Percentiles rank a stretch among this genome's conserved stretches.
phyloP scores from a whole-genome alignment of 2,329 filamentous ascomycete genomes.

The Lanzia echinophila region DNA sequence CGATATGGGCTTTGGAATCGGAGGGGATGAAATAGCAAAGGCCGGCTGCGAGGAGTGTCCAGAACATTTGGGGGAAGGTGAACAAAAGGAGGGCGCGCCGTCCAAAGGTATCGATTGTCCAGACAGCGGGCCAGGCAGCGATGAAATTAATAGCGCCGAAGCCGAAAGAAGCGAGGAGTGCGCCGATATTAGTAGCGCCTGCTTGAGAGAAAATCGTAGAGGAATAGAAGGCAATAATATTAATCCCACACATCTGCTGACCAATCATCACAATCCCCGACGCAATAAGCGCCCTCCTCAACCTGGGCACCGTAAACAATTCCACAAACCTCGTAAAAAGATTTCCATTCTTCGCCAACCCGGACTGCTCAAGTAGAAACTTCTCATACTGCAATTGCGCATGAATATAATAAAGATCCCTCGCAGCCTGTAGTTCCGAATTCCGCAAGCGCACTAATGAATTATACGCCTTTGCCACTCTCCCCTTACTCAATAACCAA shows the following conservation, averaged over 20 bases:
- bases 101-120: slow-evolving; percentile 61
- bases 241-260: slow-evolving; percentile 39
- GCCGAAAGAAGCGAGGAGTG: slow-evolving; percentile 56
- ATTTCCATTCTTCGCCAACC: slow-evolving; percentile 32
- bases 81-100: slow-evolving; percentile 55
- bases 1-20: slow-evolving; percentile 39
- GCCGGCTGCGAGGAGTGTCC: slow-evolving; percentile 58
- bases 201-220: slow-evolving; percentile 55
- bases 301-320: slow-evolving; percentile 62
- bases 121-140: slow-evolving; percentile 50
- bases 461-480: slow-evolving; percentile 46
- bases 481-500: slow-evolving; percentile 59
- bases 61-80: slow-evolving; percentile 62
- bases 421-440: slow-evolving; percentile 51
- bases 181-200: slow-evolving; percentile 47
- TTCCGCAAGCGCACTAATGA: slow-evolving; percentile 53
- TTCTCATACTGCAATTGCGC: slow-evolving; percentile 42
- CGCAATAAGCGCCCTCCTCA: slow-evolving; percentile 66
- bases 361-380: slow-evolving; percentile 34
- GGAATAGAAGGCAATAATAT: slow-evolving; percentile 72
- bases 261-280: slow-evolving; percentile 60
- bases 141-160: slow-evolving; percentile 61
- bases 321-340: slow-evolving; percentile 55
- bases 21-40: slow-evolving; percentile 47
- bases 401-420: slow-evolving; percentile 57